Conservation (phyloP, 2,329 filamentous ascomycete genomes). For the Pyricularia pennisetigena region DNA sequence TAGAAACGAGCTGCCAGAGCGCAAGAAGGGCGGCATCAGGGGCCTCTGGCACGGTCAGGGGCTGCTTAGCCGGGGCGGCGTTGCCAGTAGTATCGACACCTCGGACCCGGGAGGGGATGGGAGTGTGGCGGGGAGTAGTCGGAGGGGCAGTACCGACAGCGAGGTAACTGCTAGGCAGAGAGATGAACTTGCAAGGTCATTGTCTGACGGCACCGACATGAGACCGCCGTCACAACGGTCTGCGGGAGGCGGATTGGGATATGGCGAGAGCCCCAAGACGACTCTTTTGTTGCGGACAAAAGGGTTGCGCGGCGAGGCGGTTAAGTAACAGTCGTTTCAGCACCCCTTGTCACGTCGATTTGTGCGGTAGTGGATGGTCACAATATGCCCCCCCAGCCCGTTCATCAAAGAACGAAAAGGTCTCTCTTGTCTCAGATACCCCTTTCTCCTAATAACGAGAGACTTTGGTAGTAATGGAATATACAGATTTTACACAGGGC, state of each 20-base stretch:
- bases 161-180: constrained; percentile 27
- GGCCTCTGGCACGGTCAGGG: constrained; percentile 42
- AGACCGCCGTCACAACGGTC: neutral
- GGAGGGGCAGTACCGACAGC: constrained; percentile 33
- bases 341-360: neutral
- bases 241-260: neutral
- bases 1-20: constrained; percentile 48
- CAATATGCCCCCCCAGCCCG: neutral
- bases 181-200: constrained; percentile 29
- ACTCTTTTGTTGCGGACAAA: neutral
- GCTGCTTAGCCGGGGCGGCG: constrained; percentile 23
- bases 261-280: neutral
- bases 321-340: neutral
- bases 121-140: constrained; percentile 18
- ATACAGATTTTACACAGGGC: neutral
- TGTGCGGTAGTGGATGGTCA: neutral
- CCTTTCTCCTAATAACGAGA: neutral
- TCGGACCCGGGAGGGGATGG: neutral
- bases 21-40: constrained; percentile 51
- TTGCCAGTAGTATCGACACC: constrained; percentile 20
- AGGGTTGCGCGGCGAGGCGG: neutral
- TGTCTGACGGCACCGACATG: constrained; percentile 12
- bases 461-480: neutral
- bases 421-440: neutral
- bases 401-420: neutral